Conservation (phyloP, 1,284 basidiomycete genomes). For the Mycena citricolor region DNA sequence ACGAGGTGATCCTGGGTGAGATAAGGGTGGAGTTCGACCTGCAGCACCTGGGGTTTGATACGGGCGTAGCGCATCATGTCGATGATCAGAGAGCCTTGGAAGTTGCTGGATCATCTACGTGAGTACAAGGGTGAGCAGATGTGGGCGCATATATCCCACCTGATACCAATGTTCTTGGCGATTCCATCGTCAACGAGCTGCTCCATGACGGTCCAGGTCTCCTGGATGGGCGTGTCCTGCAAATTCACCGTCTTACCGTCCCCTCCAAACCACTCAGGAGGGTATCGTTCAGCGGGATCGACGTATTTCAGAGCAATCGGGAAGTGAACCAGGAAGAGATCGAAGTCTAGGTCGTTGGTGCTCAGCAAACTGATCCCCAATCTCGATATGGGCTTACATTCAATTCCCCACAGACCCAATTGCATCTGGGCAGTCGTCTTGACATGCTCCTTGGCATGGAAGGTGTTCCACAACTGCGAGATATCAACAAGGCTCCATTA, state of each 20-base stretch:
- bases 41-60: slow-evolving; percentile 68
- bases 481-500: slow-evolving; percentile 8
- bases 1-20: slow-evolving; percentile 68
- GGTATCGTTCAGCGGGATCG: slow-evolving; percentile 72
- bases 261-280: slow-evolving; percentile 75
- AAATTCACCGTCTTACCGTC: slow-evolving; percentile 51
- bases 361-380: not conserved
- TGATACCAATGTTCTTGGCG: slow-evolving; percentile 74
- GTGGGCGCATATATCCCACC: slow-evolving; percentile 32
- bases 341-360: slow-evolving; percentile 47
- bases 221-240: slow-evolving; percentile 58
- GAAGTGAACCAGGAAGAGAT: slow-evolving; percentile 78
- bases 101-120: slow-evolving; percentile 59
- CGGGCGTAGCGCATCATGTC: slow-evolving; percentile 73
- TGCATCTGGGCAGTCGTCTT: slow-evolving; percentile 42
- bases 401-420: slow-evolving; percentile 73
- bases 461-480: slow-evolving; percentile 83
- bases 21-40: slow-evolving; percentile 80
- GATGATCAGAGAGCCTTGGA: slow-evolving; percentile 58
- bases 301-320: slow-evolving; percentile 77
- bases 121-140: not conserved
- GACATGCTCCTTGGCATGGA: slow-evolving; percentile 71
- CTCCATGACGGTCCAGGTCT: slow-evolving; percentile 79
- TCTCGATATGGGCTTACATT: slow-evolving; percentile 38
- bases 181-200: slow-evolving; percentile 67